Evolutionary conservation across 805 yeast genomes (phyloP).

Genomic region (Starmerella davenportii): DNA sequence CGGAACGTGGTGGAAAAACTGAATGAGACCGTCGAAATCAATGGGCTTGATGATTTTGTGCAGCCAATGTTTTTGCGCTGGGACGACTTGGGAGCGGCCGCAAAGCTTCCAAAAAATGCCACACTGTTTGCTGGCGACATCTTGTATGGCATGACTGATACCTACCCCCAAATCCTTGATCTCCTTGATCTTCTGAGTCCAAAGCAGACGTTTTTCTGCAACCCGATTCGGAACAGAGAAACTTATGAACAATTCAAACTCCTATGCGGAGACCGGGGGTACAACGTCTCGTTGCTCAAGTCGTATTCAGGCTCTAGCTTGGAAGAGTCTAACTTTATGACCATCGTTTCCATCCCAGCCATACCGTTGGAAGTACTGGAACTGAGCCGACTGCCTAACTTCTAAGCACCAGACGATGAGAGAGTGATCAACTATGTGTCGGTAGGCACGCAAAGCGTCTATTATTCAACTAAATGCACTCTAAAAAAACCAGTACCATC

Average conservation of each 20-base stretch:
- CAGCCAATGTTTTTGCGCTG: slow-evolving; percentile 5
- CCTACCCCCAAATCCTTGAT: slow-evolving; percentile 5
- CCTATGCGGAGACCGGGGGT: slow-evolving; percentile 1
- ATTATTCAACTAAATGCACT: neutral
- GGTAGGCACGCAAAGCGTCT: no score
- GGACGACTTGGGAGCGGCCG: slow-evolving; percentile 5
- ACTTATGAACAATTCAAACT: slow-evolving; percentile 5
- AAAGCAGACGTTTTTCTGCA: slow-evolving; percentile 2
- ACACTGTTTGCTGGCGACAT: slow-evolving; percentile 11
- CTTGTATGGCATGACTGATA: slow-evolving; percentile 7
- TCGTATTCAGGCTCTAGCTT: neutral
- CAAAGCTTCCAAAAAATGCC: slow-evolving; percentile 4
- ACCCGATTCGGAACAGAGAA: slow-evolving; percentile 10
- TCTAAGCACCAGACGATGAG: no score
- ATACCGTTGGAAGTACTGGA: slow-evolving; percentile 10
- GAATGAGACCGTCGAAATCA: neutral
- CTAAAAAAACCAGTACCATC: neutral
- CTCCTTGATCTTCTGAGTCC: slow-evolving; percentile 5
- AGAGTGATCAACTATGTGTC: no score
- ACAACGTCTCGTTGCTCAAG: neutral
- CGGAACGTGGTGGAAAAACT: slow-evolving; percentile 2
- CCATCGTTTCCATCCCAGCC: slow-evolving; percentile 10
- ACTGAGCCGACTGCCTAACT: no score
- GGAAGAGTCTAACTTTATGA: slow-evolving; percentile 10
- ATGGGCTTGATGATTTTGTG: neutral